Base-by-base conservation (phyloP, 805 yeast genomes). In the Phaffomyces opuntiae region DNA sequence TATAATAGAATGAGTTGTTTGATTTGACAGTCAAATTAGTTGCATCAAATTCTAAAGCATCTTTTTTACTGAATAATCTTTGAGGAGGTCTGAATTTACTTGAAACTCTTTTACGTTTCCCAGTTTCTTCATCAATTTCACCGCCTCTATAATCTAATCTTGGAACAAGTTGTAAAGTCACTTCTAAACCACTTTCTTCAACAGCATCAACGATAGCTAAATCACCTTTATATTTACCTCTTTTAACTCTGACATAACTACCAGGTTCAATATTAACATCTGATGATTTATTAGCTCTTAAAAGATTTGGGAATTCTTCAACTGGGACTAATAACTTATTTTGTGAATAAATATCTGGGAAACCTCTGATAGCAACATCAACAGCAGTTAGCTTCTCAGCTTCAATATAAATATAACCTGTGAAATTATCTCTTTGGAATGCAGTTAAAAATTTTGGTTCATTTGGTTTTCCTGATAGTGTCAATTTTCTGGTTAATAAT, bases 341-440 rank as follows among this genome's bases (percentile, higher is more conserved):
- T 45, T 76, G 69, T 26, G 76, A 60, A 56, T 83, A 93, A 33
- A 91, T 82, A 64, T 89, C 90, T 32, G 93, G 91, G 62, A 93
- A 76, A 66, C 98, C 98, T 40, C 80, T 79, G 49, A 91, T 75
- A 16, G 96, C 96, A 48, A 78, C 81, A 60, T 84, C 87, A 37
- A 91, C 95, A 21, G 96, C 96, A 49, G 93, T 88, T 52, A 90
- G 84, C 62, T 86, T 85, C 49, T 91, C 83, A 16, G 99, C 98
- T 68, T 93, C 99, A 51, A 93, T 77, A 65, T 93, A 93, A 43
- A 93, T 78, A 62, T 95, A 88, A 25, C 98, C 98, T 33, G 81
- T 75, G 65, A 90, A 91, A 38, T 87, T 81, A 58, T 93, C 97
- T 67, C 99, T 78, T 68, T 93, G 97, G 71, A 93, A 93, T 32